Percentiles rank a stretch among this genome's conserved stretches.
phyloP scores from a whole-genome alignment of 2,329 filamentous ascomycete species.

The Chaetomiaceae sp. region DNA sequence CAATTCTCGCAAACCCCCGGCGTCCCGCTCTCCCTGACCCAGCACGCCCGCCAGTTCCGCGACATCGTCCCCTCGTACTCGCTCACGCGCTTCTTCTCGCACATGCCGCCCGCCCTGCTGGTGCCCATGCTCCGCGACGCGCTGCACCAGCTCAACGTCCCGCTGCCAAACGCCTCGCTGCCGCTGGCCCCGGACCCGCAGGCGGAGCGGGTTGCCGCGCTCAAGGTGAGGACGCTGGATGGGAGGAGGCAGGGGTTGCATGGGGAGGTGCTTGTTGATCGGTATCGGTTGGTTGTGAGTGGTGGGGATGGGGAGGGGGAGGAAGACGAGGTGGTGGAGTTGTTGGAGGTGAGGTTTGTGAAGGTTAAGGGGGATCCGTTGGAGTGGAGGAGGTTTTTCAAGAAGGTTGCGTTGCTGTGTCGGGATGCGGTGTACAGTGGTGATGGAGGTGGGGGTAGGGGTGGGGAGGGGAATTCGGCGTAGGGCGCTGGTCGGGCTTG shows the following conservation, averaged over 20 bases:
- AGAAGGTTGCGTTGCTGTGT: slow-evolving; percentile 84
- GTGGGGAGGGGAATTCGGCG: not conserved
- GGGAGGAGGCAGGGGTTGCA: slow-evolving; percentile 66
- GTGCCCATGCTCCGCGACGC: slow-evolving; percentile 76
- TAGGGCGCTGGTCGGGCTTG: not conserved
- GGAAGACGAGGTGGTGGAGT: slow-evolving; percentile 51
- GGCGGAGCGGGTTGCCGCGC: slow-evolving; percentile 53
- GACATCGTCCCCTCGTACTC: slow-evolving; percentile 87
- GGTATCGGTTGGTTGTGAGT: slow-evolving; percentile 54
- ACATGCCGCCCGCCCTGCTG: slow-evolving; percentile 68
- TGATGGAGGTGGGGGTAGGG: slow-evolving; percentile 6
- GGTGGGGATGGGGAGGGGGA: slow-evolving; percentile 47
- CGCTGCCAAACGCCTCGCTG: slow-evolving; percentile 49
- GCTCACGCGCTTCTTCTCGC: slow-evolving; percentile 88
- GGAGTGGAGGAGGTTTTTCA: slow-evolving; percentile 96
- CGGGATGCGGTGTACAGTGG: slow-evolving; percentile 68
- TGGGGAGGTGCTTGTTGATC: slow-evolving; percentile 71
- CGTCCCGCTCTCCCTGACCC: slow-evolving; percentile 79
- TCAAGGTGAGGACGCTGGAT: slow-evolving; percentile 73
- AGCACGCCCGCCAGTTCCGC: slow-evolving; percentile 79
- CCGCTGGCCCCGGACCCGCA: slow-evolving; percentile 40
- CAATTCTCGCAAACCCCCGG: slow-evolving; percentile 80
- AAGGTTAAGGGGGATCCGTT: slow-evolving; percentile 95
- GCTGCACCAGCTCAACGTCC: slow-evolving; percentile 80
- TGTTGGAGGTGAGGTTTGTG: slow-evolving; percentile 83